A percentile compares a stretch with the other conserved stretches of the same genome.
Conservation (phyloP, 352 stramenopile genomes). For the Pythium aphanidermatum region DNA sequence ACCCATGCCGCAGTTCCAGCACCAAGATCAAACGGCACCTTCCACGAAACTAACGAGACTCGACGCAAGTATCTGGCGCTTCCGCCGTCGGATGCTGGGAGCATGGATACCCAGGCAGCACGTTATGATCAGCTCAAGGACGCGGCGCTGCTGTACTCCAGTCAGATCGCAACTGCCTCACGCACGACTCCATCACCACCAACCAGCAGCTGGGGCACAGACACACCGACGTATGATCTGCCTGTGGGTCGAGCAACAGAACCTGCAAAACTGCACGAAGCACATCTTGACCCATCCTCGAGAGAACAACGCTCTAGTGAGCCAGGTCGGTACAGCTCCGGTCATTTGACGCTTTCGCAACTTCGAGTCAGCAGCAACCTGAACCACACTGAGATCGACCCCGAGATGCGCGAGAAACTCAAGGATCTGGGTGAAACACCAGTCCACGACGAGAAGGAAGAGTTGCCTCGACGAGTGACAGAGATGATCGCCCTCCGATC, state of each 20-base stretch:
- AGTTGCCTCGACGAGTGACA: slow-evolving; percentile 12
- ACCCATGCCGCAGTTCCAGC: neutral
- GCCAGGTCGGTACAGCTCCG: slow-evolving; percentile 3
- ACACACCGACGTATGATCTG: neutral
- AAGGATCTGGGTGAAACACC: slow-evolving; percentile 13
- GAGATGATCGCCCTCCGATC: slow-evolving; percentile 21
- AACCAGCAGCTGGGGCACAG: neutral
- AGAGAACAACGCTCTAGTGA: neutral
- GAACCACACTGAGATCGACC: slow-evolving; percentile 1
- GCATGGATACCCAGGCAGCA: neutral
- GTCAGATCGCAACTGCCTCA: neutral
- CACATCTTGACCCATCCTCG: too few relatives aligned
- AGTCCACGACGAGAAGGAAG: neutral
- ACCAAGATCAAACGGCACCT: too few relatives aligned
- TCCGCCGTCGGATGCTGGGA: neutral
- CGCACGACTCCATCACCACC: too few relatives aligned
- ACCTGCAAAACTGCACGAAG: neutral
- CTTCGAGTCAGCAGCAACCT: slow-evolving; percentile 17
- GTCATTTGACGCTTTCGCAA: slow-evolving; percentile 18
- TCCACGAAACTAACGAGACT: too few relatives aligned
- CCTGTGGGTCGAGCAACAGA: too few relatives aligned
- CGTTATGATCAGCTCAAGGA: neutral
- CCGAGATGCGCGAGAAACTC: slow-evolving; percentile 2
- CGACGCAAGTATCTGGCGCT: neutral
- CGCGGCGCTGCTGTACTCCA: neutral